phyloP scores from a whole-genome alignment of 2,329 filamentous ascomycete species.

The Verticillium longisporum region DNA sequence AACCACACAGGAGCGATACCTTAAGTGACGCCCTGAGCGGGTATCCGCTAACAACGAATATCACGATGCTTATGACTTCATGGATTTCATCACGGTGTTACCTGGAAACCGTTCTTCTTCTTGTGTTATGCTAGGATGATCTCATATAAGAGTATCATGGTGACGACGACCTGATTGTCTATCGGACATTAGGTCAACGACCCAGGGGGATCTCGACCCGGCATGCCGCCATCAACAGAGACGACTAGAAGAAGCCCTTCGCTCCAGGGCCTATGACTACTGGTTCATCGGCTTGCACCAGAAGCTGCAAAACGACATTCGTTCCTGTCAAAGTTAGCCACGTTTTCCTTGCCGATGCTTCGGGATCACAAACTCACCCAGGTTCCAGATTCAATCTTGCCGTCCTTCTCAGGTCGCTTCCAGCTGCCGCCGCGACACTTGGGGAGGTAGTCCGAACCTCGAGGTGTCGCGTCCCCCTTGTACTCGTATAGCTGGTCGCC shows the following conservation, averaged over 20 bases:
- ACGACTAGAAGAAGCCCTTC: neutral
- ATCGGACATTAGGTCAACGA: neutral
- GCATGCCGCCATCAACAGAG: neutral
- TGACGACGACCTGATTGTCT: neutral
- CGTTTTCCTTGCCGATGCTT: neutral
- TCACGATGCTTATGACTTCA: neutral
- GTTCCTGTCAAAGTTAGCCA: neutral
- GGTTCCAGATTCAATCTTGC: neutral
- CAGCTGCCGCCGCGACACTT: constrained; percentile 1
- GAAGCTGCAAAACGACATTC: neutral
- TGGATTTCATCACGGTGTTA: too few relatives aligned
- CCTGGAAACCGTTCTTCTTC: too few relatives aligned
- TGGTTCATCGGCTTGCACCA: neutral
- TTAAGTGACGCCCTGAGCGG: too few relatives aligned
- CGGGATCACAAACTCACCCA: neutral
- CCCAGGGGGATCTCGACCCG: neutral
- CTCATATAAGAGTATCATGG: too few relatives aligned
- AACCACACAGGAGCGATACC: neutral
- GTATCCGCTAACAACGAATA: neutral
- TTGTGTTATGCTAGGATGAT: too few relatives aligned
- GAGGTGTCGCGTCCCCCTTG: neutral
- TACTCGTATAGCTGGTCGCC: neutral
- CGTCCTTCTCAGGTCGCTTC: neutral
- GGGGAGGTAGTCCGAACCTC: neutral
- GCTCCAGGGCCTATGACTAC: neutral